A percentile compares a stretch with the other conserved stretches of the same genome.
These are phyloP conservation scores for Puccinia triticina DNA, from an alignment of 1,284 basidiomycete genomes.

Conservation along the genomic window DNA sequence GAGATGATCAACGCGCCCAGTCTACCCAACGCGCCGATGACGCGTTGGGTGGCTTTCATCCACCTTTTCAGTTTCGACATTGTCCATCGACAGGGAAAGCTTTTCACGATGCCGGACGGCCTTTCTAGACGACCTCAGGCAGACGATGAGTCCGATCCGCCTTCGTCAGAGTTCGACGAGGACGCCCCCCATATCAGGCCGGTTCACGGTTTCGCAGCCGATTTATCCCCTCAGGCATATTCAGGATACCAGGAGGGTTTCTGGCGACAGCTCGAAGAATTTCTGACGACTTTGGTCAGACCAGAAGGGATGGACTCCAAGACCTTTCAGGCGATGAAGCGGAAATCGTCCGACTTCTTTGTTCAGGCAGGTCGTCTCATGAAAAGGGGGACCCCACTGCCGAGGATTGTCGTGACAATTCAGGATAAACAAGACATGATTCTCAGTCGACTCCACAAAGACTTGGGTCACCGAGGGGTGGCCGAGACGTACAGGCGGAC, in stretches of 20 bases:
- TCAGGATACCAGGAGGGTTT: not conserved
- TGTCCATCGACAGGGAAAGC: constrained; percentile 9
- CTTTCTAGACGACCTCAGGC: not conserved
- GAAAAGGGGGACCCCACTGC: not conserved
- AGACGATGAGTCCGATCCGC: not conserved
- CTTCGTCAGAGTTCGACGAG: no score
- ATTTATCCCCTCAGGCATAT: not conserved
- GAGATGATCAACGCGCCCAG: constrained; percentile 16
- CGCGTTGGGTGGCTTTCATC: constrained; percentile 18
- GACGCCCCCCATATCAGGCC: no score
- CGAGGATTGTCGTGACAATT: not conserved
- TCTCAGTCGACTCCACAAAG: no score
- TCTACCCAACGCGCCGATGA: not conserved
- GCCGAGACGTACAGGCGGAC: constrained; percentile 8
- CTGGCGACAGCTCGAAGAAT: not conserved
- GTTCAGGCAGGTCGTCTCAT: not conserved
- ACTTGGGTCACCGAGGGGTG: no score
- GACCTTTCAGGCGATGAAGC: not conserved
- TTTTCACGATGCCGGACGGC: constrained; percentile 8
- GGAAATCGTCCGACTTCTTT: not conserved
- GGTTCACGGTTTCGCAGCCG: not conserved
- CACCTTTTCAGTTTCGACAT: constrained; percentile 10
- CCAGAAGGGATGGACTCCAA: not conserved
- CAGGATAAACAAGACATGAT: not conserved
- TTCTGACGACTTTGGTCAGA: not conserved